Base-by-base conservation (phyloP, 192 early-diverging fungal genomes). In the Coemansia biformis region DNA sequence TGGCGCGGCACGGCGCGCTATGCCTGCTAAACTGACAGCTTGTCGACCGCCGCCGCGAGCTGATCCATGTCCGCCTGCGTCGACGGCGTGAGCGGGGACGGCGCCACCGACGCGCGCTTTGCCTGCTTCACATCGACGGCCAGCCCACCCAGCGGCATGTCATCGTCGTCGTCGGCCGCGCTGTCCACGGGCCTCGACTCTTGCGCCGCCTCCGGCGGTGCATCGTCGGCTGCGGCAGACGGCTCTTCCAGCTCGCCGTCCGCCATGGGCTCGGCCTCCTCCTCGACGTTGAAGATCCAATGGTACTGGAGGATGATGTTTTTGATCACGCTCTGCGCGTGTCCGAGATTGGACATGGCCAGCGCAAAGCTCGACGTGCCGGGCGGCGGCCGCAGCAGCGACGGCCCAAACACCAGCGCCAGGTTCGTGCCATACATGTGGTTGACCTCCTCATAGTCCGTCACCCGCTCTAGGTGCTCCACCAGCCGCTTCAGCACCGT, bases 401-500 rank as follows among this genome's bases (percentile, higher is more conserved):
- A 92, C 1, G 94, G 94, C 1, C 91, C 92, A 86, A 93, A 97
- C n/a, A 97, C 87, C 57, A 97, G 91, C 0, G 89, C 85, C 40
- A 97, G 79, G 50, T 97, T 97, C 19, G 78, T 80, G 8, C 84
- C 81, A 48, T 86, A 86, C 93, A 97, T 97, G 49, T 89, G 85
- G 58, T 91, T 97, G 36, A 81, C 73, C 26, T 79, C 78, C 51
- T 86, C 83, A 29, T 76, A 86, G 48, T 88, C 86, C 3, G 86
- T 88, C 5, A 88, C 82, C 34, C 77, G 73, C 48, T 84, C 84
- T 40, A 88, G 57, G 44, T 88, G 86, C 51, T 88, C 86, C 8
- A 85, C 75, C 33, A 86, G 53, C 19, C 84, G 66, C 58, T 85
- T 86, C 23, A 88, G 58, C 38, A 88, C 67, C 2, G 67, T 50